Evolutionary conservation across 2,329 filamentous ascomycete genomes (phyloP).

Genomic region (Diaporthe eres): DNA sequence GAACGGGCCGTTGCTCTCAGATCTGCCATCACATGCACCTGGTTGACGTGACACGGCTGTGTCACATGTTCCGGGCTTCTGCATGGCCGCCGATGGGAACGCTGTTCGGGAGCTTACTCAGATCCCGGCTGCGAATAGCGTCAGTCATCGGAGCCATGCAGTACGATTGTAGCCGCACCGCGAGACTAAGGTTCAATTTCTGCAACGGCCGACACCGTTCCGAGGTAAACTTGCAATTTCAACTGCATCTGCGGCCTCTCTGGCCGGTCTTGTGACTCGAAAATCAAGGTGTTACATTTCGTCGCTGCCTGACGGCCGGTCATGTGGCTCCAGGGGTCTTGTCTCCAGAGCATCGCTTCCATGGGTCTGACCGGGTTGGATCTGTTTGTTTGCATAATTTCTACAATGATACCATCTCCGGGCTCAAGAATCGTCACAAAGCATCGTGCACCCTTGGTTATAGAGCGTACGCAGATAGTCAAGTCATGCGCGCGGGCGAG

Average conservation of each 20-base stretch:
- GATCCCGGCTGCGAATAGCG: not conserved
- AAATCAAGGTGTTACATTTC: not conserved
- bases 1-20: slow-evolving; percentile 4
- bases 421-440: not conserved
- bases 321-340: not conserved
- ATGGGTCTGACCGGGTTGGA: not conserved
- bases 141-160: not conserved
- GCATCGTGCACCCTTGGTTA: not conserved
- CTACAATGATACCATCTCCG: not conserved
- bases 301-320: not conserved
- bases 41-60: not conserved
- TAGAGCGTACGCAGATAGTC: not conserved
- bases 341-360: not conserved
- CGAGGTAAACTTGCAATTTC: not conserved
- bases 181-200: not conserved
- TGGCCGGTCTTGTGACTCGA: not conserved
- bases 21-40: slow-evolving; percentile 8
- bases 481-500: not conserved
- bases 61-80: not conserved
- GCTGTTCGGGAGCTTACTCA: not conserved
- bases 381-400: not conserved
- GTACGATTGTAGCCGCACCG: too few relatives aligned
- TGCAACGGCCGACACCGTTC: not conserved
- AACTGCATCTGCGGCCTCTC: not conserved
- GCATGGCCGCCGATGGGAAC: not conserved